A percentile compares a stretch with the other conserved stretches of the same genome.
phyloP scores from a whole-genome alignment of 352 stramenopile genomes.

The Phytophthora gonapodyides region DNA sequence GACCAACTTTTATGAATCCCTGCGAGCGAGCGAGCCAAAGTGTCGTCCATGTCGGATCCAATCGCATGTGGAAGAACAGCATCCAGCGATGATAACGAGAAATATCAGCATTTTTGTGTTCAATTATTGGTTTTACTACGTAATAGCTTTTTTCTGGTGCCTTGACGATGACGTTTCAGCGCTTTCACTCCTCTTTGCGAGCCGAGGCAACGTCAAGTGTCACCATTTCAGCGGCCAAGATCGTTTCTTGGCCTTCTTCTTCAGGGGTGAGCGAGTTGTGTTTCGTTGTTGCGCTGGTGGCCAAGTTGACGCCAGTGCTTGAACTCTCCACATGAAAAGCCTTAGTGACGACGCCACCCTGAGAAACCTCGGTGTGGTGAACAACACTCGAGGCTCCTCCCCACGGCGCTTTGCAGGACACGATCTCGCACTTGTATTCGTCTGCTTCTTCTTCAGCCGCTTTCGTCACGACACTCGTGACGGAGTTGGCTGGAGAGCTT shows the following conservation, averaged over 20 bases:
- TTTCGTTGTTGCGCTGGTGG: slow-evolving; percentile 9
- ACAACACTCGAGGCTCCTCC: slow-evolving; percentile 29
- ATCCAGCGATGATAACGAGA: slow-evolving; percentile 26
- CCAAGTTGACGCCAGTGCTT: slow-evolving; percentile 1
- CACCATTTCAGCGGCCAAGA: slow-evolving; percentile 44
- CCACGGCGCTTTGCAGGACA: slow-evolving; percentile 56
- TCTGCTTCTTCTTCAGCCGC: slow-evolving; percentile 38
- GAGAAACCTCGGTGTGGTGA: slow-evolving; percentile 50
- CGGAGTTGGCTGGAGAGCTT: slow-evolving; percentile 28
- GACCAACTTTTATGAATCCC: slow-evolving; percentile 29
- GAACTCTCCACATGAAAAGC: slow-evolving; percentile 22
- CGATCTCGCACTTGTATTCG: slow-evolving; percentile 65
- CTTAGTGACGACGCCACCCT: slow-evolving; percentile 47
- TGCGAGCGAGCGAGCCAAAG: slow-evolving; percentile 5
- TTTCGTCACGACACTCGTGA: slow-evolving; percentile 48
- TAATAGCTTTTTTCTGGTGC: neutral
- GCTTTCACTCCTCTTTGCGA: slow-evolving; percentile 2
- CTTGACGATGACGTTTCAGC: neutral
- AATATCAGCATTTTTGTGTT: slow-evolving; percentile 35
- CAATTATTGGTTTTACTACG: slow-evolving; percentile 11
- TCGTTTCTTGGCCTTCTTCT: slow-evolving; percentile 33
- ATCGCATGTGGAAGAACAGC: slow-evolving; percentile 18
- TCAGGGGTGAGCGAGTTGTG: slow-evolving; percentile 26
- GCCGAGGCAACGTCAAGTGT: slow-evolving; percentile 31
- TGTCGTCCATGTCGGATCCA: slow-evolving; percentile 23